These are phyloP conservation scores for Aspergillus pseudoviridinutans DNA, from an alignment of 2,329 filamentous ascomycete species.

Conservation along the genomic window DNA sequence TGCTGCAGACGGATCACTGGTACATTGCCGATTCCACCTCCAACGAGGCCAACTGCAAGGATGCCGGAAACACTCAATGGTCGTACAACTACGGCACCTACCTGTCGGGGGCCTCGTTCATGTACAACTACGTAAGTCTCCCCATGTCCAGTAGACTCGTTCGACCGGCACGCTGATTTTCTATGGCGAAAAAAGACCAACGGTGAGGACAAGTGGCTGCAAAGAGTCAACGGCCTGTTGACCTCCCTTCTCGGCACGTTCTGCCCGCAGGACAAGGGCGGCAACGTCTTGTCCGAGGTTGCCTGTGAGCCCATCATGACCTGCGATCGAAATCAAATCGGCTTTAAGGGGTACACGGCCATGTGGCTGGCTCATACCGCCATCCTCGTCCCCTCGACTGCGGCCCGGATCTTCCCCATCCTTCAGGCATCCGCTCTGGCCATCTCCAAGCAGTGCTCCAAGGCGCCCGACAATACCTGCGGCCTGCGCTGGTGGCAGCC, in stretches of 20 bases:
- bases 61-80: constrained; percentile 59
- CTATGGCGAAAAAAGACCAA: constrained; percentile 35
- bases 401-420: constrained; percentile 50
- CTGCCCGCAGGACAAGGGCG: constrained; percentile 41
- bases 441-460: constrained; percentile 59
- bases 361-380: constrained; percentile 59
- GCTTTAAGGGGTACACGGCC: constrained; percentile 65
- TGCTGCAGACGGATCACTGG: constrained; percentile 56
- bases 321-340: constrained; percentile 66
- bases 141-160: background rate
- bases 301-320: constrained; percentile 57
- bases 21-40: constrained; percentile 62
- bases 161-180: background rate
- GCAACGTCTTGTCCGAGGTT: constrained; percentile 59
- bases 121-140: constrained; percentile 59
- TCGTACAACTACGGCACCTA: constrained; percentile 62
- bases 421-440: constrained; percentile 55
- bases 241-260: constrained; percentile 44
- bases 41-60: constrained; percentile 55
- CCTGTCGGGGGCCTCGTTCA: constrained; percentile 56
- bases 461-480: constrained; percentile 53
- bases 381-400: constrained; percentile 56
- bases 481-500: constrained; percentile 57
- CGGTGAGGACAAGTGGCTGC: constrained; percentile 51
- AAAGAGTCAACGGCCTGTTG: constrained; percentile 52